Evolutionary conservation across 2,329 filamentous ascomycete species (phyloP).

Genomic region (Botrytis aclada): DNA sequence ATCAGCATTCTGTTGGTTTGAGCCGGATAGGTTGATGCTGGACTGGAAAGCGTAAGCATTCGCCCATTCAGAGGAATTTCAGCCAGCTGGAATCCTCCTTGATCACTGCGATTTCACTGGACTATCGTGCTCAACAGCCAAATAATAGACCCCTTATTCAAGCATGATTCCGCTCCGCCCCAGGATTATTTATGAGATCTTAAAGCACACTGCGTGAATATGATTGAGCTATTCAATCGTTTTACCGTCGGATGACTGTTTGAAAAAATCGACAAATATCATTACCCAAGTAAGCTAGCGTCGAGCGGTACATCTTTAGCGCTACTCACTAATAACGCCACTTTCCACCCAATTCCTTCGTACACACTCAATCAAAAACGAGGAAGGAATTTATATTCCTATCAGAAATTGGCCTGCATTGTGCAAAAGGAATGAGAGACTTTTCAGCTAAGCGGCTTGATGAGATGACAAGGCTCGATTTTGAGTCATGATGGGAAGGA

Average conservation of each 20-base stretch:
- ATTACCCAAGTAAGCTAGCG: neutral
- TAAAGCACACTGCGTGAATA: neutral
- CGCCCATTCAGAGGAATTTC: no score
- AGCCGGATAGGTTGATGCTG: neutral
- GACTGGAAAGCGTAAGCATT: neutral
- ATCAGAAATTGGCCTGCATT: neutral
- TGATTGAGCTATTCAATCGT: neutral
- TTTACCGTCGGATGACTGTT: neutral
- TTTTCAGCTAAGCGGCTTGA: neutral
- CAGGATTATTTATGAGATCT: no score
- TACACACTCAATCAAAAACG: neutral
- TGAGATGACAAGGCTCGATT: neutral
- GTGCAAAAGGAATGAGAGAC: neutral
- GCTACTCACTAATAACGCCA: neutral
- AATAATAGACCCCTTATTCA: no score
- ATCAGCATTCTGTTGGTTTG: neutral
- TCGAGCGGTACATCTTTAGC: neutral
- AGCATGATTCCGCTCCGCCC: no score
- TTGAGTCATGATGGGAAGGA: neutral
- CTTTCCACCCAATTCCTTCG: neutral
- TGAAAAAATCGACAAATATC: neutral
- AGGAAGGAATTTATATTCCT: neutral
- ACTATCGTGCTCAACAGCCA: no score
- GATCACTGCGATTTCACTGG: no score
- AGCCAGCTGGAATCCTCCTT: neutral